Evolutionary conservation across 495 filamentous ascomycete genomes (phyloP), one percentile per base, ranked within the genome.

Genomic region (Pseudevernia furfuracea): DNA sequence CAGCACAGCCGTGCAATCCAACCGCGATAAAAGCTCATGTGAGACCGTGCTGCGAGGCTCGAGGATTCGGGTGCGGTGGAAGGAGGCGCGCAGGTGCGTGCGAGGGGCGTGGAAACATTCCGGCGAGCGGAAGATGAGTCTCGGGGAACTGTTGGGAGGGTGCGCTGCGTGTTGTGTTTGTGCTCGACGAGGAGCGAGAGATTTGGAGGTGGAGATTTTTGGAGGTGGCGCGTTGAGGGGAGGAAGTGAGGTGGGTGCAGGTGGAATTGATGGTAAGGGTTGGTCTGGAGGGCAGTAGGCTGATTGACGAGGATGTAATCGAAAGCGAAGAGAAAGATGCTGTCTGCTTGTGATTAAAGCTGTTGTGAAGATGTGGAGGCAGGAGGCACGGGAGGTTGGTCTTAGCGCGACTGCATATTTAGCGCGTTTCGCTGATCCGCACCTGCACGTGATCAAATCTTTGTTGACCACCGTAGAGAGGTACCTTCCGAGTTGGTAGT

Each of bases 131-230:
- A 86, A 84, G 84, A 85, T 74, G 71, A 73, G 76, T 73, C 72
- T 81, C 84, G 85, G 85, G 81, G 77, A 76, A 85, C 86, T 88
- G 79, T 87, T 68, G 77, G 75, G 84, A 80, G 79, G 85, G 86
- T 81, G 85, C 66, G 70, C 75, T 85, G 86, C 83, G 77, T 75
- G 66, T 66, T 74, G 76, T 69, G 68, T 68, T 71, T 25, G 58
- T 72, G 67, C 64, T 66, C 32, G 34, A n/a, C 61, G 64, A 63
- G 64, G 69, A 72, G 70, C 73, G 76, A 77, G 73, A 76, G 76
- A 81, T 72, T 60, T 63, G 64, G 60, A 63, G 59, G 59, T 44
- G 52, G 62, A 66, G 59, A 71, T 62, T 53, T 66, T 65, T 62
- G 59, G 62, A 70, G 69, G 48, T 32, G 39, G 23, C 28, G 28